phyloP scores from a whole-genome alignment of 768 basidiomycete species.

The Flagelloscypha sp. region DNA sequence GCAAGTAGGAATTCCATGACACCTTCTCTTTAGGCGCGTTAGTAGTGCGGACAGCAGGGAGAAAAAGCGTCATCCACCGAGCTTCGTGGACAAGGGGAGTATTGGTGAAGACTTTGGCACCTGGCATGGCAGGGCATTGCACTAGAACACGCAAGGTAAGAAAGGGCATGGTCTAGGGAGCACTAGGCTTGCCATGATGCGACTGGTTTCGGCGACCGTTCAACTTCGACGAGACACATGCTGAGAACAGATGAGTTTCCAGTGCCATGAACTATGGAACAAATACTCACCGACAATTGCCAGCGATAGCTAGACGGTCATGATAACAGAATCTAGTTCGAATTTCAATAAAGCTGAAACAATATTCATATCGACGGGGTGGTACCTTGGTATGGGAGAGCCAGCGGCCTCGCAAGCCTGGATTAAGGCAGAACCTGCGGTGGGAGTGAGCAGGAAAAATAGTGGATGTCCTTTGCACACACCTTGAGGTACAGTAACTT shows the following conservation, averaged over 20 bases:
- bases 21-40: conserved; percentile 58
- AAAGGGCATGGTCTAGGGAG: conserved; percentile 1
- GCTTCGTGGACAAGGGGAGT: conserved; percentile 87
- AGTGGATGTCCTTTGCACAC: conserved; percentile 18
- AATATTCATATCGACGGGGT: conserved; percentile 8
- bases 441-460: conserved; percentile 6
- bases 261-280: conserved; percentile 3
- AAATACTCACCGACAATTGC: conserved; percentile 80
- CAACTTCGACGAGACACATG: conserved; percentile 99
- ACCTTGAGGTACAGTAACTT: conserved; percentile 97
- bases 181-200: conserved; percentile 70
- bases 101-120: conserved; percentile 87
- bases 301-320: conserved; percentile 93
- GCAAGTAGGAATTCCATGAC: conserved; percentile 99
- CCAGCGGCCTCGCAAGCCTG: conserved; percentile 93
- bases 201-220: conserved; percentile 88
- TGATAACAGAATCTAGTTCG: conserved; percentile 69
- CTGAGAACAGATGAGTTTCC: conserved; percentile 33
- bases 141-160: conserved; percentile 26
- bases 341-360: conserved; percentile 12
- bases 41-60: conserved; percentile 4
- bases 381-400: conserved; percentile 68
- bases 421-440: conserved; percentile 82
- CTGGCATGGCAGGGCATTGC: conserved; percentile 98
- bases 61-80: conserved; percentile 33